phyloP scores from a whole-genome alignment of 371 early-diverging fungal species.

The Mortierella sp. region DNA sequence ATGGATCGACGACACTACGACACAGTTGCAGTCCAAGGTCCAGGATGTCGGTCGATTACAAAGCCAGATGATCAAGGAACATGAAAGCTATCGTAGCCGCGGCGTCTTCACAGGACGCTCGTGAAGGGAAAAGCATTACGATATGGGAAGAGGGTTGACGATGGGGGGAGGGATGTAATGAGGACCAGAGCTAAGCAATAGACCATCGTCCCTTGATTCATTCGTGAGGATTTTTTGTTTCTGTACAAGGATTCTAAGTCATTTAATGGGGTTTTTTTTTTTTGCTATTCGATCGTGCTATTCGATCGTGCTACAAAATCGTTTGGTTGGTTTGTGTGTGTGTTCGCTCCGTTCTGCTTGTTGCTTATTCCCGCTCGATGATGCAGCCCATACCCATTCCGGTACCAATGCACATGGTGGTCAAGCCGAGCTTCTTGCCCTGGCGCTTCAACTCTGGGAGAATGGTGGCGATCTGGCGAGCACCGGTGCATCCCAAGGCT shows the following conservation, averaged over 20 bases:
- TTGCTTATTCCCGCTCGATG: constrained; percentile 82
- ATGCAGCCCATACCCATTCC: constrained; percentile 98
- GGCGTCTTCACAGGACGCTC: constrained; percentile 47
- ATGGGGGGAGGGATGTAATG: no score
- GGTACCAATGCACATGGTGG: constrained; percentile 96
- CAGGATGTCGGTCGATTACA: constrained; percentile 63
- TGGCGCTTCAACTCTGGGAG: constrained; percentile 92
- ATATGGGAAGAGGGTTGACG: no score
- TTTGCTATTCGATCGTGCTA: no score
- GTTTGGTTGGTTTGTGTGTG: no score
- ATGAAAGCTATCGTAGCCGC: constrained; percentile 50
- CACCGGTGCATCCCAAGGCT: constrained; percentile 91
- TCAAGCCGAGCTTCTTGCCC: constrained; percentile 87
- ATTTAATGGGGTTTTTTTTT: no score
- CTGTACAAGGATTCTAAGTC: no score
- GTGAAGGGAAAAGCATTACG: constrained; percentile 8
- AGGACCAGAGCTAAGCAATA: no score
- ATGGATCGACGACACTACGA: constrained; percentile 82
- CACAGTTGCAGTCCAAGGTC: constrained; percentile 60
- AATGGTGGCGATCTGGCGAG: constrained; percentile 96
- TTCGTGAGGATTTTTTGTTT: no score
- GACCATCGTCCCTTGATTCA: no score
- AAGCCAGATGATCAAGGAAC: constrained; percentile 58
- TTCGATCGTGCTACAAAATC: no score
- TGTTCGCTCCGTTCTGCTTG: neutral